phyloP scores from a whole-genome alignment of 768 basidiomycete genomes.

The Tephrocybe sp. region DNA sequence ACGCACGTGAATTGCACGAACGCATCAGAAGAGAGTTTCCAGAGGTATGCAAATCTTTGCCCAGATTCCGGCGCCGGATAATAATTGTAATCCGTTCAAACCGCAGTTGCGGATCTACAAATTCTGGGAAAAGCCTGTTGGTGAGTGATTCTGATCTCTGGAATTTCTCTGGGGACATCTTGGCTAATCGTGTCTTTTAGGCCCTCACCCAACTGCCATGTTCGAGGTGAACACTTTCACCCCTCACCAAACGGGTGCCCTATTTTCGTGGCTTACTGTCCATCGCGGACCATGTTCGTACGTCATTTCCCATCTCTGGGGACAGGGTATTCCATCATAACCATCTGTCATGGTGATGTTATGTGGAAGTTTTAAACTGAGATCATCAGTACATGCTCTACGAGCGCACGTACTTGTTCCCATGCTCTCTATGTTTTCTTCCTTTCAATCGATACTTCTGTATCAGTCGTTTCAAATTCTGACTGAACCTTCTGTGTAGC shows the following conservation, averaged over 20 bases:
- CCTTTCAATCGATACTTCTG: background rate
- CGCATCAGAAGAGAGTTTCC: conserved; percentile 65
- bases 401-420: background rate
- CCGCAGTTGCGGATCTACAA: conserved; percentile 58
- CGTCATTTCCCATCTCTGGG: conserved; percentile 23
- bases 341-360: background rate
- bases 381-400: conserved; percentile 10
- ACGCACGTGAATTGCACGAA: conserved; percentile 58
- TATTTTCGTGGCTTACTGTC: conserved; percentile 69
- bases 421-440: background rate
- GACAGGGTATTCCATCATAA: background rate
- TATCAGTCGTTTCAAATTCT: background rate
- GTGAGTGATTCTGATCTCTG: conserved; percentile 31
- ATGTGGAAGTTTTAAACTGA: background rate
- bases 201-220: conserved; percentile 71
- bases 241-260: conserved; percentile 67
- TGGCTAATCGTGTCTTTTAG: conserved; percentile 22
- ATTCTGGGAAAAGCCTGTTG: conserved; percentile 64
- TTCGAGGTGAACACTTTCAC: conserved; percentile 69
- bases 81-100: background rate
- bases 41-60: conserved; percentile 46
- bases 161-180: background rate
- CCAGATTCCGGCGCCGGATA: background rate
- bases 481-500: conserved; percentile 30
- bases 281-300: conserved; percentile 74